Percentiles rank a stretch among this genome's conserved stretches.
phyloP scores from a whole-genome alignment of 371 early-diverging fungal species.

The Mucor irregularis region DNA sequence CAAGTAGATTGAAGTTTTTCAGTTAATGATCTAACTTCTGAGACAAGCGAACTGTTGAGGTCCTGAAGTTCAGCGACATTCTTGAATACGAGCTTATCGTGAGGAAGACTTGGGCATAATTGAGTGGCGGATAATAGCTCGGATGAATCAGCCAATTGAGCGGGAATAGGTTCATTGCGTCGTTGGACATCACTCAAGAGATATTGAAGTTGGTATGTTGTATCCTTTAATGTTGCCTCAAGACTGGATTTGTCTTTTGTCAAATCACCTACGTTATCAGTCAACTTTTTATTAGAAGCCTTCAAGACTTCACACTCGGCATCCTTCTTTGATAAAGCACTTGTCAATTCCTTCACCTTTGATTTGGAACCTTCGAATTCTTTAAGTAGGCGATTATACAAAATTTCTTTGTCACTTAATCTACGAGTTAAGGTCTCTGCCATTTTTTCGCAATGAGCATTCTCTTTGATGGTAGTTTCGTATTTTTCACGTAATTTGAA shows the following conservation, averaged over 20 bases:
- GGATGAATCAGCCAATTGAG: not conserved
- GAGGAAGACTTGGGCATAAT: not conserved
- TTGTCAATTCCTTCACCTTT: not conserved
- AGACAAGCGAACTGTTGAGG: not conserved
- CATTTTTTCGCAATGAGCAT: not conserved
- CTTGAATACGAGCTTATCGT: constrained; percentile 10
- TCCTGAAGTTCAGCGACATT: constrained; percentile 16
- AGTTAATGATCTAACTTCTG: not conserved
- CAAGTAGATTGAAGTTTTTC: not conserved
- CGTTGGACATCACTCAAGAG: constrained; percentile 12
- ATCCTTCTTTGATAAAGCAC: not conserved
- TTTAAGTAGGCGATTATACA: not conserved
- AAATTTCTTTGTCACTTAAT: constrained; percentile 1
- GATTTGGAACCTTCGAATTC: not conserved
- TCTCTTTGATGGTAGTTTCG: not conserved
- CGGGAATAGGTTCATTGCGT: constrained; percentile 14
- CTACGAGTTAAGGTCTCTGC: not conserved
- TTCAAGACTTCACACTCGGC: not conserved
- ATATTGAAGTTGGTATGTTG: constrained; percentile 20
- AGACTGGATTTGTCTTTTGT: constrained; percentile 1
- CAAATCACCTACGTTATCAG: not conserved
- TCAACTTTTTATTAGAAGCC: not conserved
- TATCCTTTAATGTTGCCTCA: constrained; percentile 13
- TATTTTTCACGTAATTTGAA: constrained; percentile 4
- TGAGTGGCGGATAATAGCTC: not conserved